Base-by-base conservation (phyloP, 768 basidiomycete genomes). In the Termitomyces sp. region DNA sequence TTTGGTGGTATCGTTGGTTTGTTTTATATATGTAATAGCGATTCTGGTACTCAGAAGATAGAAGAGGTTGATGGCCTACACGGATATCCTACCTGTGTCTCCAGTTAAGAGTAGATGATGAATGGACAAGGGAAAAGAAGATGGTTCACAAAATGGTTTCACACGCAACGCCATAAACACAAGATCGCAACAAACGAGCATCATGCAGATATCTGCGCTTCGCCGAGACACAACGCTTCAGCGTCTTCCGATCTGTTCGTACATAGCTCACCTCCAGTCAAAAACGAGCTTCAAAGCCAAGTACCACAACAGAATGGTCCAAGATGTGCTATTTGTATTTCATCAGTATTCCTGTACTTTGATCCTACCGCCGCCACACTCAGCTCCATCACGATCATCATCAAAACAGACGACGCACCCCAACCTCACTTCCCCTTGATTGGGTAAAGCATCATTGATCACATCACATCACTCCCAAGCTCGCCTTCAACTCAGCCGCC, bases 401-500 rank as follows among this genome's bases (percentile, higher is more conserved):
- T 4, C 9, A 28, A 41, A 52, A 52, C 37, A 28, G 13, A 41
- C 26, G 8, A 41, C 51, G 51, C 37, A 52, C 51, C 39, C 41
- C n/a, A 29, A 29, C 26, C 4, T 39, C 9, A 22, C 46, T 48
- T 37, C 20, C 28, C 13, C 18, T 54, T 44, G 16, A 31, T 52
- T 24, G n/a, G n/a, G 8, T 29, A 1, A 51, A 24, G 31, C 20
- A 41, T 24, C 33, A 16, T 13, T 16, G 13, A 29, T 29, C 29
- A 18, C 55, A 36, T 62, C 44, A 80, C 69, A 72, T 69, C 36
- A 88, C 76, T 2, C 87, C 87, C 60, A 88, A 64, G 9, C 87
- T 81, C 1, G 85, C 83, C 68, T 83, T 86, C 46, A 89, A 70
- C 63, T 89, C 83, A 54, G 71, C 74, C 59, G 78, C 86, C 48